A percentile compares a stretch with the other conserved stretches of the same genome.
Conservation (phyloP, 495 filamentous ascomycete genomes). For the Parmelia sp. region DNA sequence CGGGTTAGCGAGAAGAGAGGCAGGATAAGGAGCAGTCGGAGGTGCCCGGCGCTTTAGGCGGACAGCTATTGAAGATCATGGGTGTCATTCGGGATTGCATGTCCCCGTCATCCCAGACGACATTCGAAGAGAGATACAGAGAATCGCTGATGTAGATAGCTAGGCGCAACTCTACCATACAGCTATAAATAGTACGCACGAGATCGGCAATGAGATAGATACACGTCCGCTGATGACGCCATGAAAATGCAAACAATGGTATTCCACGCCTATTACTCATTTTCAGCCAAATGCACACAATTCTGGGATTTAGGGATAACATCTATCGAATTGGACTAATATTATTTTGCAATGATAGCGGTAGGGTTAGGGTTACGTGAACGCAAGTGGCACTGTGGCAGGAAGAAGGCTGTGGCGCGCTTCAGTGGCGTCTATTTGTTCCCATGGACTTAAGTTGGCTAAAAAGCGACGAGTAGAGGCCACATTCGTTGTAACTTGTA, state of each 20-base stretch:
- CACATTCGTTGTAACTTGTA: background rate
- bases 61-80: background rate
- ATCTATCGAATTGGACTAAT: background rate
- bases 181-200: background rate
- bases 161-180: background rate
- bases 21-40: background rate
- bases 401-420: conserved; percentile 1
- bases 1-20: background rate
- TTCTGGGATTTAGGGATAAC: background rate
- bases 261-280: background rate
- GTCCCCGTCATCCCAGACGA: background rate
- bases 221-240: background rate
- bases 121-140: background rate
- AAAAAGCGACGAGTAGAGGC: background rate
- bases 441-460: too few species aligned
- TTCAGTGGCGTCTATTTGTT: conserved; percentile 5
- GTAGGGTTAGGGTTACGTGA: background rate
- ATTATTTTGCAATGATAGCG: too few species aligned
- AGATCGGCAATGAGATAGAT: background rate
- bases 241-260: background rate
- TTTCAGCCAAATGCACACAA: background rate
- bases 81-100: background rate
- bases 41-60: background rate
- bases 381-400: too few species aligned
- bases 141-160: background rate